Evolutionary conservation across 2,329 filamentous ascomycete genomes (phyloP).

Genomic region (Ophiostoma quercus): DNA sequence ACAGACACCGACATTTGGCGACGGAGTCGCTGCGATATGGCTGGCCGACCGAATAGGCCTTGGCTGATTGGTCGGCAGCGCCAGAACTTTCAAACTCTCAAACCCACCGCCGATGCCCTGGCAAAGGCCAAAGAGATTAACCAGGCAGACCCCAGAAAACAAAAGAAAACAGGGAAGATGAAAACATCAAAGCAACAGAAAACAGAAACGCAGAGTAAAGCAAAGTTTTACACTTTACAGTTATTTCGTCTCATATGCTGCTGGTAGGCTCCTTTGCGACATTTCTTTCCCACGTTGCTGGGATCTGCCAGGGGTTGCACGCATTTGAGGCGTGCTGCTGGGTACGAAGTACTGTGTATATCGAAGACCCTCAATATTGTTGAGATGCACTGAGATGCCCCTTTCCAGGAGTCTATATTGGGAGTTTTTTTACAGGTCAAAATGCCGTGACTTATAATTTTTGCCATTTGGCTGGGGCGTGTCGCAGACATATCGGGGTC

Average conservation of each 20-base stretch:
- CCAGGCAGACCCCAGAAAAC: slow-evolving; percentile 1
- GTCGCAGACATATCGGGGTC: background rate
- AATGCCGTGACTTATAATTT: too few species aligned
- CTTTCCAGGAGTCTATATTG: background rate
- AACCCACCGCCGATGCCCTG: background rate
- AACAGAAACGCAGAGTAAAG: background rate
- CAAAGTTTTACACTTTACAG: background rate
- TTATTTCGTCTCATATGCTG: slow-evolving; percentile 12
- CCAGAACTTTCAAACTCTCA: background rate
- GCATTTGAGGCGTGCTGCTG: background rate
- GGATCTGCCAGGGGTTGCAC: background rate
- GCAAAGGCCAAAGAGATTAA: background rate
- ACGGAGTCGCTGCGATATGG: background rate
- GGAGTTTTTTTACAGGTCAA: too few species aligned
- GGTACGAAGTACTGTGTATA: background rate
- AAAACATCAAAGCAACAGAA: background rate
- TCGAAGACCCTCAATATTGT: background rate
- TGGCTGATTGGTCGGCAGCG: background rate
- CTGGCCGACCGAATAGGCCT: background rate
- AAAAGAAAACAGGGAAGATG: background rate
- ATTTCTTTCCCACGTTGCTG: background rate
- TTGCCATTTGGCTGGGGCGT: background rate
- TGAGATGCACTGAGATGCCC: slow-evolving; percentile 1
- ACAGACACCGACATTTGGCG: background rate
- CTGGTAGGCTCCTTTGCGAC: background rate